phyloP scores from a whole-genome alignment of 257 asterid genomes.

The Echium plantagineum region DNA sequence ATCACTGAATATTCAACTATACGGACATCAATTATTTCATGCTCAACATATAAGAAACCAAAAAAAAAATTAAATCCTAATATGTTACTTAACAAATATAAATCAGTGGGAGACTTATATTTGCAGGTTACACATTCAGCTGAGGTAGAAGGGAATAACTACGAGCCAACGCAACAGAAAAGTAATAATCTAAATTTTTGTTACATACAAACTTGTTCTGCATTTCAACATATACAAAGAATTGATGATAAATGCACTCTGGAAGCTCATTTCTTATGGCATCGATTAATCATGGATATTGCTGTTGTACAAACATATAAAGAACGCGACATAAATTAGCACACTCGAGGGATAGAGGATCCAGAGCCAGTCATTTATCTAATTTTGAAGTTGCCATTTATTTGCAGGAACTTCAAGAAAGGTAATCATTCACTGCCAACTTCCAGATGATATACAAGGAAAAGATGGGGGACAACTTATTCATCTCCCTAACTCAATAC shows the following conservation, averaged over 20 bases:
- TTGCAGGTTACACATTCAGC: constrained; percentile 32
- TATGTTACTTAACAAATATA: too few species aligned
- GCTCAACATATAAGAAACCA: too few species aligned
- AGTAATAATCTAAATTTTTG: constrained; percentile 26
- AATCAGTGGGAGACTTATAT: not conserved
- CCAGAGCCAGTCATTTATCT: not conserved
- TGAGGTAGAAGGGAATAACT: constrained; percentile 32
- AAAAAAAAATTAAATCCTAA: too few species aligned
- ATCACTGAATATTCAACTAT: too few species aligned
- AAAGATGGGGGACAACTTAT: constrained; percentile 53
- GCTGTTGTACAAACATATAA: too few species aligned
- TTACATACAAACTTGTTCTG: not conserved
- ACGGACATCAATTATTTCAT: too few species aligned
- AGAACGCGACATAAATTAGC: too few species aligned
- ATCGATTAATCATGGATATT: too few species aligned
- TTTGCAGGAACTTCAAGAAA: constrained; percentile 51
- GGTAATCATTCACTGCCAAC: constrained; percentile 78
- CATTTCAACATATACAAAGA: not conserved
- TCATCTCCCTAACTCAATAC: constrained; percentile 69
- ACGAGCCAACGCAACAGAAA: constrained; percentile 23
- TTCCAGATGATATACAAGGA: constrained; percentile 56
- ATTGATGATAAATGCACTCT: not conserved
- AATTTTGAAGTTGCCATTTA: not conserved
- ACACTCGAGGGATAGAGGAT: too few species aligned
- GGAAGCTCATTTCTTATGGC: too few species aligned